These are phyloP conservation scores for Rhododendron kiyosumense DNA, from an alignment of 148 eudicot species.

Conservation along the genomic window DNA sequence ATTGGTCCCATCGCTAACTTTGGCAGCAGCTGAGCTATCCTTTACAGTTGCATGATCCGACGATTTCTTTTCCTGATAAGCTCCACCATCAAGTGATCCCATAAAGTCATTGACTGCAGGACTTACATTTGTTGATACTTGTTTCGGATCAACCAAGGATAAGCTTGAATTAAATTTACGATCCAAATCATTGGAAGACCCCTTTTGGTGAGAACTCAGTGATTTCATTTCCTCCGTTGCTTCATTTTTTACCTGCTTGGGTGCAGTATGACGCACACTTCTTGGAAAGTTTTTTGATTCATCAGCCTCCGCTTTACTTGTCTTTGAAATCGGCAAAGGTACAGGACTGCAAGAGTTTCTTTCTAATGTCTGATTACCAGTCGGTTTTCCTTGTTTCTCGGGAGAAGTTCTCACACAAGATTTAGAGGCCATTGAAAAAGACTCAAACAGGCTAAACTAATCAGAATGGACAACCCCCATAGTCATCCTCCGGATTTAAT, in stretches of 20 bases:
- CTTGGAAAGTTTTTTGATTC: constrained; percentile 8
- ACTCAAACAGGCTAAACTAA: constrained; percentile 2
- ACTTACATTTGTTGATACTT: constrained; percentile 12
- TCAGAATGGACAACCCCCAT: constrained; percentile 17
- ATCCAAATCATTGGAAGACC: constrained; percentile 24
- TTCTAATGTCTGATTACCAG: constrained; percentile 26
- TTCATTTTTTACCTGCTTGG: constrained; percentile 21
- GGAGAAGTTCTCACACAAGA: constrained; percentile 34
- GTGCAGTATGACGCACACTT: constrained; percentile 20
- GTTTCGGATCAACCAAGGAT: constrained; percentile 28
- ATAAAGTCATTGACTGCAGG: constrained; percentile 2
- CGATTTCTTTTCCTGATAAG: constrained; percentile 27
- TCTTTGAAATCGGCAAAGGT: constrained; percentile 23
- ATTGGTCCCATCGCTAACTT: constrained; percentile 7
- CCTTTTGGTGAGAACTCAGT: constrained; percentile 21
- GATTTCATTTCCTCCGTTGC: constrained; percentile 23
- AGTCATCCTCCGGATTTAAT: constrained; percentile 15
- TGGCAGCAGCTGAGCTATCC: constrained; percentile 1
- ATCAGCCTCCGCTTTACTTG: constrained; percentile 25
- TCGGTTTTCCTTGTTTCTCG: constrained; percentile 25
- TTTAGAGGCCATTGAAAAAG: constrained; percentile 45
- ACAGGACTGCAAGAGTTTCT: constrained; percentile 24
- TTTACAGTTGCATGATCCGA: constrained; percentile 12
- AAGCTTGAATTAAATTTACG: constrained; percentile 29
- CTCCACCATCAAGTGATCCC: constrained; percentile 13